A percentile compares a stretch with the other conserved stretches of the same genome.
Conservation (phyloP, 257 asterid species). For the Oldenlandia corymbosa region DNA sequence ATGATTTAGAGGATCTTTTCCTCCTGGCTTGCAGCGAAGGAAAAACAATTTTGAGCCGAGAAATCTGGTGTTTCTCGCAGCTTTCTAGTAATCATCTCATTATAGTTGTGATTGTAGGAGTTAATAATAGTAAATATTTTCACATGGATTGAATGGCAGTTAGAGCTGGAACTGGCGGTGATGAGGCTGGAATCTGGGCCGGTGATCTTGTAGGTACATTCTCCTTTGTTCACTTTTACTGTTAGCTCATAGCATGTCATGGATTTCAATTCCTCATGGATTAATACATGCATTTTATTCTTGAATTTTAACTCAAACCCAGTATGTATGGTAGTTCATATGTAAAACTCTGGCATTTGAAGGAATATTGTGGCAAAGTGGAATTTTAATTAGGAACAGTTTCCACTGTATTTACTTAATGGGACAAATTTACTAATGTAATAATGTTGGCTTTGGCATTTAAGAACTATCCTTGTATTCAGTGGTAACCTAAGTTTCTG, state of each 20-base stretch:
- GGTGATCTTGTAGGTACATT: constrained; percentile 99
- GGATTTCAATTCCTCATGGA: neutral
- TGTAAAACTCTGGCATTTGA: neutral
- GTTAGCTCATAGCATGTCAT: neutral
- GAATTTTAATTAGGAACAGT: neutral
- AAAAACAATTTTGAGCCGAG: neutral
- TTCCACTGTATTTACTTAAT: neutral
- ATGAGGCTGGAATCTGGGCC: constrained; percentile 98
- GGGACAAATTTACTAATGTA: constrained; percentile 1
- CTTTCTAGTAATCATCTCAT: neutral
- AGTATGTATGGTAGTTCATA: neutral
- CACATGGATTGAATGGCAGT: constrained; percentile 39
- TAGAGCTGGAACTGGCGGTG: constrained; percentile 99
- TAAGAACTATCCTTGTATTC: neutral
- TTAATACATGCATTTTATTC: neutral
- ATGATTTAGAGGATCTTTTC: neutral
- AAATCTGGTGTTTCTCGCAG: neutral
- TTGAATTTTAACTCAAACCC: neutral
- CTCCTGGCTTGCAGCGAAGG: neutral
- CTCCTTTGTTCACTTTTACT: constrained; percentile 22
- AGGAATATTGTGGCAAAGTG: neutral
- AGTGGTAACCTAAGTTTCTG: neutral
- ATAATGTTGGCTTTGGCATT: neutral
- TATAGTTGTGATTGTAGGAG: neutral
- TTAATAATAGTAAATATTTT: neutral